Evolutionary conservation across 2,329 filamentous ascomycete genomes (phyloP).

Genomic region (Rutstroemia sp.): DNA sequence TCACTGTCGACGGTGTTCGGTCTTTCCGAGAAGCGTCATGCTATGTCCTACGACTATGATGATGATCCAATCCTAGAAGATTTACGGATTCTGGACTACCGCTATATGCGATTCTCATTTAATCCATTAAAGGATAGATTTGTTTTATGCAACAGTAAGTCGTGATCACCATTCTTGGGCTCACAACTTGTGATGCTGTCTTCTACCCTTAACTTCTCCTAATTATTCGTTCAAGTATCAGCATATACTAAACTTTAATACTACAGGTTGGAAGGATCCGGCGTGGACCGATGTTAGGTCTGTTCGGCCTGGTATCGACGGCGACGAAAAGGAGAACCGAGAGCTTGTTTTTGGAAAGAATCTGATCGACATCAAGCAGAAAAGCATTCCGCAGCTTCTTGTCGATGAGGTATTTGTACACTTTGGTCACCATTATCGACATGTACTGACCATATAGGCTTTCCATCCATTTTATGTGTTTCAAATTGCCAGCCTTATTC

Average conservation of each 20-base stretch:
- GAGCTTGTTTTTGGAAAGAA: conserved; percentile 86
- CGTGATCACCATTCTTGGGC: too few relatives aligned
- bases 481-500: conserved; percentile 84
- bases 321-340: conserved; percentile 76
- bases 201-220: too few relatives aligned
- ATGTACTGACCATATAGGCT: conserved; percentile 56
- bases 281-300: conserved; percentile 71
- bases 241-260: not conserved
- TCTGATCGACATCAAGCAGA: conserved; percentile 87
- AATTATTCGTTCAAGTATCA: not conserved
- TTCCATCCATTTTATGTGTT: conserved; percentile 99
- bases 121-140: conserved; percentile 88
- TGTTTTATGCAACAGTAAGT: conserved; percentile 61
- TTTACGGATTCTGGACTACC: conserved; percentile 78
- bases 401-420: conserved; percentile 64
- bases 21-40: conserved; percentile 50
- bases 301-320: conserved; percentile 74
- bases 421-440: not conserved
- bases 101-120: conserved; percentile 89
- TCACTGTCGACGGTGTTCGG: conserved; percentile 60
- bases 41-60: conserved; percentile 56
- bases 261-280: conserved; percentile 73
- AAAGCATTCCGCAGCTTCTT: conserved; percentile 72
- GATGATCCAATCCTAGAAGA: conserved; percentile 71
- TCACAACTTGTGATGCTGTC: too few relatives aligned